Conservation (phyloP, 331 rosid species). For the Quercus tomentella region DNA sequence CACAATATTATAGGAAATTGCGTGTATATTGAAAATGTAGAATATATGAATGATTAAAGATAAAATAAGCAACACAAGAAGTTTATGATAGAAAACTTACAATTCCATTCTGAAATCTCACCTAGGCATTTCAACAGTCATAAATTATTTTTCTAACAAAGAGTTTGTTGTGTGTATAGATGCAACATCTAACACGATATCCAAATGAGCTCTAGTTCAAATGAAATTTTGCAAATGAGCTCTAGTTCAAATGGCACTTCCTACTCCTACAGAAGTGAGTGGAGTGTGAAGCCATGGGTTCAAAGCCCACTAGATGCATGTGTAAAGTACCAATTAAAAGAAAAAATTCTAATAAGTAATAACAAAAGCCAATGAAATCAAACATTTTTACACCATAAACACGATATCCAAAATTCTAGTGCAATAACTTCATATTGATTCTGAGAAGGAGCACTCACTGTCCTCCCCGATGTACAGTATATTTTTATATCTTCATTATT, state of each 20-base stretch:
- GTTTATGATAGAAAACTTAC: not conserved
- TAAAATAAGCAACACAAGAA: not conserved
- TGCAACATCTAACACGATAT: not conserved
- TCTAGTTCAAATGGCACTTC: not conserved
- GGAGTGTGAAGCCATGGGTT: no score
- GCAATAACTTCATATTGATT: not conserved
- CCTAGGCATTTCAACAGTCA: not conserved
- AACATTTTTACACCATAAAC: not conserved
- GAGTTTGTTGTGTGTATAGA: not conserved
- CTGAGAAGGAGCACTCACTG: conserved; percentile 38
- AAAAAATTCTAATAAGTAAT: not conserved
- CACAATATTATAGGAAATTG: not conserved
- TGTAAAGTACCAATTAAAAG: not conserved
- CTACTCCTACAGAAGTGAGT: not conserved
- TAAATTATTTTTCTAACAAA: not conserved
- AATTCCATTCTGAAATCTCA: not conserved
- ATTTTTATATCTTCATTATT: conserved; percentile 35
- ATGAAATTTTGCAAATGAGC: not conserved
- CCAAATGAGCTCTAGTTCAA: not conserved
- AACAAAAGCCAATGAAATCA: not conserved
- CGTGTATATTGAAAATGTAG: not conserved
- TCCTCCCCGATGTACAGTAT: conserved; percentile 44
- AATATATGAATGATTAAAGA: not conserved
- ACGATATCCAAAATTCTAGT: not conserved
- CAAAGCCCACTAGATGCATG: not conserved